These are phyloP conservation scores for Limnanthes douglasii DNA, from an alignment of 345 rosid species.

Conservation along the genomic window DNA sequence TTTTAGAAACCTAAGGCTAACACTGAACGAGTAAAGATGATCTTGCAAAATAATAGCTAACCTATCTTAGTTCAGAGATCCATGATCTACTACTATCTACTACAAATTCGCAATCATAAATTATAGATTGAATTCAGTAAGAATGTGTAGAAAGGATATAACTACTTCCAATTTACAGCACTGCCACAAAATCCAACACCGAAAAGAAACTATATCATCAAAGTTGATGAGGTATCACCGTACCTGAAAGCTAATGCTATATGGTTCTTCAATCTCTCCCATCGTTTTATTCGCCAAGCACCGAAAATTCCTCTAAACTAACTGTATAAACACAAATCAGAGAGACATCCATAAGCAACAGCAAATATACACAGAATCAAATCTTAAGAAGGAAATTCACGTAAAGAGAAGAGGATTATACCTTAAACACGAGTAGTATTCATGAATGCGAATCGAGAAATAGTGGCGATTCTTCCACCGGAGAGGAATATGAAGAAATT, in stretches of 20 bases:
- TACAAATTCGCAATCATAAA: neutral
- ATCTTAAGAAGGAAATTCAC: no score
- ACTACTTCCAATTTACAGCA: conserved; percentile 1
- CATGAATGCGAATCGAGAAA: no score
- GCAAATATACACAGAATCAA: no score
- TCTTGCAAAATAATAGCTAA: neutral
- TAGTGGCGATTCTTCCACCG: no score
- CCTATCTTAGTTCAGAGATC: neutral
- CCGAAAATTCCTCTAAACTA: no score
- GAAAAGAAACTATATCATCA: neutral
- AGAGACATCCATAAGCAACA: no score
- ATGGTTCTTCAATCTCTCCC: conserved; percentile 55
- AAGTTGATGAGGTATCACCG: neutral
- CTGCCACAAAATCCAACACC: neutral
- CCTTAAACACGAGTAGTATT: no score
- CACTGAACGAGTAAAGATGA: neutral
- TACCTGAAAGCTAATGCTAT: conserved; percentile 48
- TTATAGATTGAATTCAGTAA: neutral
- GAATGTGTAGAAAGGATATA: neutral
- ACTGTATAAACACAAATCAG: no score
- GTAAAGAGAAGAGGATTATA: no score
- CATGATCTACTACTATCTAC: neutral
- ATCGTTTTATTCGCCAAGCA: no score
- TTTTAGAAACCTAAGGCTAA: neutral
- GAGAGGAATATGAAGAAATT: no score